Conservation (phyloP, 441 rosid genomes). For the Corymbia calophylla region DNA sequence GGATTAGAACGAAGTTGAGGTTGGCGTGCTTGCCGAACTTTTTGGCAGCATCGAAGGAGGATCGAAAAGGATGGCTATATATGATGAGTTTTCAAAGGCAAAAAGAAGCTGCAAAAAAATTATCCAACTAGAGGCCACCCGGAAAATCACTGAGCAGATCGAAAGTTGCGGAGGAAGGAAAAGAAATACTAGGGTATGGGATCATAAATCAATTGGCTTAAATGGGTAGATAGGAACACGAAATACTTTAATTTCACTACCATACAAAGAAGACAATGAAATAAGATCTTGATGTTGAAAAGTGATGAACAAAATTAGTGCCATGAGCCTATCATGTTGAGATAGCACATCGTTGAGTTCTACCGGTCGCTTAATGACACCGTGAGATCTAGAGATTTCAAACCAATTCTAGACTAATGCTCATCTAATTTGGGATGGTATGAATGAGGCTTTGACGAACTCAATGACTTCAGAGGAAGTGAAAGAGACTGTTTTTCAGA, state of each 20-base stretch:
- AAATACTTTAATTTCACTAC: neutral
- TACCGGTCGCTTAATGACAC: neutral
- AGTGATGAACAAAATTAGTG: neutral
- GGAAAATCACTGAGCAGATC: neutral
- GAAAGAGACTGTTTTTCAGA: neutral
- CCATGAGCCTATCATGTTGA: neutral
- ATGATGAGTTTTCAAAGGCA: neutral
- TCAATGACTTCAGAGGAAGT: neutral
- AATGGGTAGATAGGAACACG: neutral
- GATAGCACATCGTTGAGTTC: neutral
- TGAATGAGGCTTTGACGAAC: neutral
- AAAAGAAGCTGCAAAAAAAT: neutral
- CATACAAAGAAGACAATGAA: neutral
- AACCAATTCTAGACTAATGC: neutral
- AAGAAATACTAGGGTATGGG: neutral
- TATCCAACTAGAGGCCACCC: neutral
- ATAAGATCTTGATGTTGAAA: neutral
- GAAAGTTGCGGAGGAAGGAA: neutral
- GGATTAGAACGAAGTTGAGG: neutral
- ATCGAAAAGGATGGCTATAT: neutral
- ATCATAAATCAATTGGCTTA: neutral
- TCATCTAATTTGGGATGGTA: neutral
- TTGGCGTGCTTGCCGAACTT: neutral
- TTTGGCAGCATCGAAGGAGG: neutral
- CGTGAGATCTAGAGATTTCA: neutral